A percentile compares a stretch with the other conserved stretches of the same genome.
Evolutionary conservation across 1,284 basidiomycete species (phyloP).

Genomic region (Peniophora sp.): DNA sequence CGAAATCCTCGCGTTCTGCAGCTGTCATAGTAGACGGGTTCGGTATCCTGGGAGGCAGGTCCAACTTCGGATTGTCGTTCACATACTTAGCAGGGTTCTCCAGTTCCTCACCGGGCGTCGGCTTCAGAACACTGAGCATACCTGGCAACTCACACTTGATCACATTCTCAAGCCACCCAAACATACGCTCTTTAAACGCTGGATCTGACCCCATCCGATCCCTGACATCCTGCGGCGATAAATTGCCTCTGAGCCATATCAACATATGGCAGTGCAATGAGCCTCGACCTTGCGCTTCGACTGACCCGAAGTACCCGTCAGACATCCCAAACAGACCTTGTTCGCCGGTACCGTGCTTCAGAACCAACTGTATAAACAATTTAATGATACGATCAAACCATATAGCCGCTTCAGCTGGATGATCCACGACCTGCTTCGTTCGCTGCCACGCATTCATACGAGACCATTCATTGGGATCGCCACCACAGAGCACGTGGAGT

Average conservation of each 20-base stretch:
- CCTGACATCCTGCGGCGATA: slow-evolving; percentile 7
- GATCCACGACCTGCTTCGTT: slow-evolving; percentile 7
- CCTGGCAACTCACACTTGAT: slow-evolving; percentile 10
- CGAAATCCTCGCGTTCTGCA: background rate
- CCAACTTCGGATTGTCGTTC: background rate
- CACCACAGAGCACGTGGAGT: slow-evolving; percentile 3
- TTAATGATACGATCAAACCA: slow-evolving; percentile 15
- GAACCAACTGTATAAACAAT: slow-evolving; percentile 10
- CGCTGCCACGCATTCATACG: slow-evolving; percentile 7
- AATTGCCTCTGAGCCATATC: slow-evolving; percentile 15
- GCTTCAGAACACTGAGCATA: background rate
- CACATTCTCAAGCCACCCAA: slow-evolving; percentile 8
- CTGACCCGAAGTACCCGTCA: slow-evolving; percentile 19
- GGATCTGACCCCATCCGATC: slow-evolving; percentile 3
- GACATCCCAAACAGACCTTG: slow-evolving; percentile 15
- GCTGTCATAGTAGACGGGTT: background rate
- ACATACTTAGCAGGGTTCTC: background rate
- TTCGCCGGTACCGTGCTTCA: slow-evolving; percentile 3
- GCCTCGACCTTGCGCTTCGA: slow-evolving; percentile 18
- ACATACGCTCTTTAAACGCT: slow-evolving; percentile 2
- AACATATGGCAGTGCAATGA: slow-evolving; percentile 19
- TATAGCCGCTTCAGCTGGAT: slow-evolving; percentile 12
- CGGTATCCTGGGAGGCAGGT: background rate
- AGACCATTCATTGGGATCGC: slow-evolving; percentile 3
- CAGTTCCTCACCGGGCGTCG: background rate